These are phyloP conservation scores for Beauveria brongniartii DNA, from an alignment of 2,329 filamentous ascomycete genomes.

Conservation along the genomic window DNA sequence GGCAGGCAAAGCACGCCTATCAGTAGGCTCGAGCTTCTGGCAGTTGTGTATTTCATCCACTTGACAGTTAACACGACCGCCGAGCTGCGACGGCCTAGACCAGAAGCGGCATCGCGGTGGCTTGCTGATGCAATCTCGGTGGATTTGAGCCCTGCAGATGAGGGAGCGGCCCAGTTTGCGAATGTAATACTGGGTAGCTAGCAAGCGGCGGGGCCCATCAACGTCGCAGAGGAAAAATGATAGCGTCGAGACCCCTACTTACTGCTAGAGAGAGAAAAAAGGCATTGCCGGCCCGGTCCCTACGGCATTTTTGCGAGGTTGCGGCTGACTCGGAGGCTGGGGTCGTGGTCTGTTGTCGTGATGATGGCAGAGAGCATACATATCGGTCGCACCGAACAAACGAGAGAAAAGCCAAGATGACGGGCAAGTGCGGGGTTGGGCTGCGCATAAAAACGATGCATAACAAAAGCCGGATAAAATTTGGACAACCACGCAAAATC, in stretches of 20 bases:
- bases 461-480: background rate
- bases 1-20: background rate
- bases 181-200: too few species aligned
- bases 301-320: background rate
- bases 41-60: background rate
- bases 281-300: too few species aligned
- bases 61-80: background rate
- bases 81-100: background rate
- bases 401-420: background rate
- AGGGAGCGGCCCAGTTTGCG: background rate
- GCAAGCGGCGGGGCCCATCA: background rate
- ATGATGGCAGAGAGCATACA: background rate
- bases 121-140: background rate
- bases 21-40: background rate
- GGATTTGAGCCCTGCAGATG: background rate
- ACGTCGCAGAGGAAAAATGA: background rate
- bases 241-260: background rate
- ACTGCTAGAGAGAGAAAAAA: too few species aligned
- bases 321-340: background rate
- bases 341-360: background rate
- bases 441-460: background rate
- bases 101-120: slow-evolving; percentile 1
- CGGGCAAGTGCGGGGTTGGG: background rate
- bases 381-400: too few species aligned
- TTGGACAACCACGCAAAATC: too few species aligned